phyloP scores from a whole-genome alignment of 352 stramenopile genomes.

The Plasmopara muralis region DNA sequence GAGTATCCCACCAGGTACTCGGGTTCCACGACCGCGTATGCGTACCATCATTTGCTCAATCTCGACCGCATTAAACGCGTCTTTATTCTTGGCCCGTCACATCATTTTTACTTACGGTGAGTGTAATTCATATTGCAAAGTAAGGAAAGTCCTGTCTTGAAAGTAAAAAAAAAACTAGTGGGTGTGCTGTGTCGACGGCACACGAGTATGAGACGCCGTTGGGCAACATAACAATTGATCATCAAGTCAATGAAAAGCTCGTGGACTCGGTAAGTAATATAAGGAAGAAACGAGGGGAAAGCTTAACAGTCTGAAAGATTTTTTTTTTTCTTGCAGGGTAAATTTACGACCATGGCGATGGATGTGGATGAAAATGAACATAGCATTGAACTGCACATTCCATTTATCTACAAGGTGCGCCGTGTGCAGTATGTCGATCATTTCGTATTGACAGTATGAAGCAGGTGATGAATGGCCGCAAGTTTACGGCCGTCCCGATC shows the following conservation, averaged over 20 bases:
- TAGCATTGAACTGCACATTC: conserved; percentile 97
- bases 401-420: conserved; percentile 88
- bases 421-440: not conserved
- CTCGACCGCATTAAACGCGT: conserved; percentile 62
- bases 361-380: conserved; percentile 93
- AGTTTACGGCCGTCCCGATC: conserved; percentile 90
- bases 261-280: conserved; percentile 51
- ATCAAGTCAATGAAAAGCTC: conserved; percentile 85
- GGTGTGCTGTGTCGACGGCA: conserved; percentile 80
- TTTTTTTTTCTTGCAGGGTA: conserved; percentile 29
- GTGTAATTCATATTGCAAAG: conserved; percentile 4
- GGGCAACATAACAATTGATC: conserved; percentile 89
- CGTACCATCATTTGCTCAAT: conserved; percentile 87
- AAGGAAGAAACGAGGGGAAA: no score
- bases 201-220: conserved; percentile 91
- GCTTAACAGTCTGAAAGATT: not conserved
- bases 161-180: conserved; percentile 24
- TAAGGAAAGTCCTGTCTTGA: no score
- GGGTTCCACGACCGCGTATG: conserved; percentile 90
- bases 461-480: conserved; percentile 61
- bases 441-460: no score
- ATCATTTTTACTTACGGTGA: conserved; percentile 93
- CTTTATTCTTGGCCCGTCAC: conserved; percentile 93
- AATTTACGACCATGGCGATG: conserved; percentile 73
- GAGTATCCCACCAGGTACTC: conserved; percentile 70